Evolutionary conservation across 208 protist species (phyloP), one percentile per base, ranked within the genome.

Genomic region (Novymonas esmeraldas): DNA sequence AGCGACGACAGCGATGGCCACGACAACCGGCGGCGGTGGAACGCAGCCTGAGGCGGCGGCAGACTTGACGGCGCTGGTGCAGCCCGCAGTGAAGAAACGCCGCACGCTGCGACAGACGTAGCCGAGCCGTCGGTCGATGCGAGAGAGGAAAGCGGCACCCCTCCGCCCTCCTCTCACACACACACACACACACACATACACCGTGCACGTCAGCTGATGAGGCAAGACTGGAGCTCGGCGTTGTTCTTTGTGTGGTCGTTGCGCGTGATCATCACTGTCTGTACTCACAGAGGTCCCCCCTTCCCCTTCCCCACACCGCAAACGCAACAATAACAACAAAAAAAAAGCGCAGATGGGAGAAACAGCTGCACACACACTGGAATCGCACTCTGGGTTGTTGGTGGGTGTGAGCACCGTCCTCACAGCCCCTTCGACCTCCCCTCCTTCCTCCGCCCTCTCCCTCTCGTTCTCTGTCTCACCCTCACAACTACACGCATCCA

Each of bases 101-200:
- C 80, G 90, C 16, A 95, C 87, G 41, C 71, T 95, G 26, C 80
- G 90, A 18, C 89, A 95, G 65, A 91, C 82, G 34, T 95, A 46
- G 18, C 7, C 36, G 39, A 10, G 5, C 5, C 29, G 34, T 28
- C 44, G 3, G 29, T 20, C 22, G n/a, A n/a, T n/a, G n/a, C n/a
- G n/a, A n/a, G n/a, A n/a, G n/a, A n/a, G n/a, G n/a, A n/a, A n/a
- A n/a, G n/a, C n/a, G n/a, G n/a, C n/a, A n/a, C 36, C 36, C 36
- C 36, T 41, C 36, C 18, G 20, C 29, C 11, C 24, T 46, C 31
- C 24, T 16, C 33, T 11, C 28, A 6, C 22, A 4, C 24, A 52
- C 48, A 52, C 28, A 16, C 48, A 6, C 28, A n/a, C n/a, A n/a
- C n/a, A n/a, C n/a, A n/a, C n/a, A n/a, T n/a, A n/a, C n/a, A n/a